Conservation (phyloP, 108 stramenopile genomes). For the Seminavis robusta region DNA sequence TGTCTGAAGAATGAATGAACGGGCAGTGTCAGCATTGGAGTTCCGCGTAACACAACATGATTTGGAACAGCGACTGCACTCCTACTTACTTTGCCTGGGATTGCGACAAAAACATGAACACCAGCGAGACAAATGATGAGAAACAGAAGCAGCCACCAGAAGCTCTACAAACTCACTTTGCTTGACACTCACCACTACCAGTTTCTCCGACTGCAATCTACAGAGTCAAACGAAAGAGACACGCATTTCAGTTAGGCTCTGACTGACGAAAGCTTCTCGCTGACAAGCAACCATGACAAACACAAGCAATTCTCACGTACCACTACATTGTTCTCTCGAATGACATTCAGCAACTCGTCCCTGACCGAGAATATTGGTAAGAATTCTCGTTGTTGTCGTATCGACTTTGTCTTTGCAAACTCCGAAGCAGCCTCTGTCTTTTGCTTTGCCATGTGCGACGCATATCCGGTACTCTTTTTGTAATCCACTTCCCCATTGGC, state of each 20-base stretch:
- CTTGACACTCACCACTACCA: too few species aligned
- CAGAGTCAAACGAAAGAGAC: neutral
- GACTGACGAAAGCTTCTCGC: neutral
- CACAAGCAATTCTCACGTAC: too few species aligned
- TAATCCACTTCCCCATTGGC: constrained; percentile 77
- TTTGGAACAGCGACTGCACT: too few species aligned
- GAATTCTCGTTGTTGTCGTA: constrained; percentile 91
- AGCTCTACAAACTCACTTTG: constrained; percentile 9
- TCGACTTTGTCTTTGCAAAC: constrained; percentile 87
- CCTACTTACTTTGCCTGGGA: too few species aligned
- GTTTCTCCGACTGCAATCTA: constrained; percentile 93
- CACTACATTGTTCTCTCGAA: constrained; percentile 94
- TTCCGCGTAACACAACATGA: too few species aligned
- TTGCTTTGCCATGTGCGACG: constrained; percentile 77
- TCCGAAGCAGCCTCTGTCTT: constrained; percentile 53
- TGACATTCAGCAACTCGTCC: constrained; percentile 85
- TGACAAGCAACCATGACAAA: constrained; percentile 7
- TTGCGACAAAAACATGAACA: too few species aligned
- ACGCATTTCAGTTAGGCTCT: neutral
- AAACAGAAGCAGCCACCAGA: too few species aligned
- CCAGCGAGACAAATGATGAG: too few species aligned
- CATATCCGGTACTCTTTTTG: constrained; percentile 86
- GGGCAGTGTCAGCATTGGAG: neutral
- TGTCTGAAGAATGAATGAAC: constrained; percentile 56
- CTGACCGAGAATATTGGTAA: constrained; percentile 94